Evolutionary conservation across 1,139 yeast species (phyloP), one percentile per base, ranked within the genome.

Genomic region (Diutina sp.): DNA sequence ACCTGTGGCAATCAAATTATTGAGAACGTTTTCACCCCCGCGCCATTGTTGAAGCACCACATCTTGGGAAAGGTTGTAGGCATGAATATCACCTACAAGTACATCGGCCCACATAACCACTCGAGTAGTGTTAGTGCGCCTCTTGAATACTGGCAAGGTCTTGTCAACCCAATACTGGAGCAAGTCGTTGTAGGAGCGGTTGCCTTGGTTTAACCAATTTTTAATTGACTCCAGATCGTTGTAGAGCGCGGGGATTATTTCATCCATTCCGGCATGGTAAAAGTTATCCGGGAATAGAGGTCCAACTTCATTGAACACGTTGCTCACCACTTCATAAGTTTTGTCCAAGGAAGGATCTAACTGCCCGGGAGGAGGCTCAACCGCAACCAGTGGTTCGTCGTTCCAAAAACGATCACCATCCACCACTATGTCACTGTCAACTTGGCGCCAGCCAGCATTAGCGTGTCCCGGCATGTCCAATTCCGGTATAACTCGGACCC

Each of bases 41-140:
- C 11, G 7, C 82, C 82, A 78, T 8, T 72, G 65, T 61, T 78
- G 82, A 58, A 77, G 60, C 46, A 74, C 67, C 11, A 74, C 66
- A 56, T 70, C 68, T 28, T 63, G 64, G 3, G 76, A 69, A 16
- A 74, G 60, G n/a, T 62, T 58, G 28, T 64, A 60, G 11, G 68
- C 69, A 29, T 47, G n/a, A 14, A 8, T 12, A 14, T 9, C 29
- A 3, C 66, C 65, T n/a, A 66, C 61, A 6, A 76, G 62, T n/a
- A 73, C 64, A 61, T 78, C 82, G 62, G 77, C 78, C 82, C 82
- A 78, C 79, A 76, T 74, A 25, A 69, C 69, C 29, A 78, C 63
- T 54, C 71, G 66, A 6, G 53, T 50, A 7, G 14, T 12, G 63
- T 69, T 58, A 55, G 56, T 60, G 2, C 58, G 55, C 35, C 65